Evolutionary conservation across 2,329 filamentous ascomycete genomes (phyloP).

Genomic region (Colletotrichum shisoi): DNA sequence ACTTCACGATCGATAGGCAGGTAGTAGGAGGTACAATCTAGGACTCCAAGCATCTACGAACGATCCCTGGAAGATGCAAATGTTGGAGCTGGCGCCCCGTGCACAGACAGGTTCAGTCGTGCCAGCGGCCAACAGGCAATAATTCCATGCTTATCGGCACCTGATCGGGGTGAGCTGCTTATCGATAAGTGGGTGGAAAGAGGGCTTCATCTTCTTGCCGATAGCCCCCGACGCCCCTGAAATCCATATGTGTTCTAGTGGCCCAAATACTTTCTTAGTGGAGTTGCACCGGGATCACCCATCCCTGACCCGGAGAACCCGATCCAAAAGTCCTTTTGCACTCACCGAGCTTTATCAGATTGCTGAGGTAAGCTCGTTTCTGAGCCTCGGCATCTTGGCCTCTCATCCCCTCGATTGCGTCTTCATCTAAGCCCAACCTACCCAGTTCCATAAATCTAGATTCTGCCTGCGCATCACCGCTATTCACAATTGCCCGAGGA

Average conservation of each 20-base stretch:
- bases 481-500: conserved; percentile 11
- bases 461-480: conserved; percentile 5
- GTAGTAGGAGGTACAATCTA: background rate
- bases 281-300: conserved; percentile 3
- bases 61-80: conserved; percentile 34
- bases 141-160: conserved; percentile 36
- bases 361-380: conserved; percentile 26
- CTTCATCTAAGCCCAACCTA: conserved; percentile 13
- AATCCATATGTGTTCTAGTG: conserved; percentile 11
- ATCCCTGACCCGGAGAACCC: background rate
- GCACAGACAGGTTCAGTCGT: conserved; percentile 27
- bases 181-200: conserved; percentile 26
- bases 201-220: conserved; percentile 12
- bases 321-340: background rate
- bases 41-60: conserved; percentile 5
- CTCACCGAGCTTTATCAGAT: background rate
- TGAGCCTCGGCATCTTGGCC: conserved; percentile 30
- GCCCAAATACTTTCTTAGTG: conserved; percentile 9
- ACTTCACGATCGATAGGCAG: conserved; percentile 6
- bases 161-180: conserved; percentile 33
- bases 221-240: conserved; percentile 12
- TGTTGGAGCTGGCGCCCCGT: conserved; percentile 31
- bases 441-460: background rate
- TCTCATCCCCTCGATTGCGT: conserved; percentile 27
- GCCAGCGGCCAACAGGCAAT: conserved; percentile 16